phyloP scores from a whole-genome alignment of 257 asterid species.

The Jacaranda copaia region DNA sequence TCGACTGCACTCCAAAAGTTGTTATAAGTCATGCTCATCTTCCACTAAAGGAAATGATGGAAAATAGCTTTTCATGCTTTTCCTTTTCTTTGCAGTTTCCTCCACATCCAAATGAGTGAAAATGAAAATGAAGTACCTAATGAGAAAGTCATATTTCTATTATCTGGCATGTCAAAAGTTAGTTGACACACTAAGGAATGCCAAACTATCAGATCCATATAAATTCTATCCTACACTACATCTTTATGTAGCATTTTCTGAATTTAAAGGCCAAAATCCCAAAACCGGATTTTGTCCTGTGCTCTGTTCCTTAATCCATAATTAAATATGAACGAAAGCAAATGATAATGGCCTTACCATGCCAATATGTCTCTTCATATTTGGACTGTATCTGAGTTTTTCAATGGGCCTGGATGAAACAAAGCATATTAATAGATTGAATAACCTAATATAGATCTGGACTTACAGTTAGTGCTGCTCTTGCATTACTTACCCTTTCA shows the following conservation, averaged over 20 bases:
- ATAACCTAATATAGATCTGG: slow-evolving; percentile 9
- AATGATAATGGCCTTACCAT: slow-evolving; percentile 67
- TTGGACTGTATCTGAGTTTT: slow-evolving; percentile 84
- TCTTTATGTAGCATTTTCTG: not conserved
- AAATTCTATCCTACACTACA: not conserved
- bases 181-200: not conserved
- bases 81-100: not conserved
- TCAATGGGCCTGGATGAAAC: slow-evolving; percentile 80
- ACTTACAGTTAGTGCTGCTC: slow-evolving; percentile 14
- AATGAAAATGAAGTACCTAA: not conserved
- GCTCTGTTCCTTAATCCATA: slow-evolving; percentile 1
- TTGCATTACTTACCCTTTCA: slow-evolving; percentile 78
- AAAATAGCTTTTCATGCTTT: not conserved
- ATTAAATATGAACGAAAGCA: slow-evolving; percentile 18
- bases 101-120: not conserved
- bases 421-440: slow-evolving; percentile 29
- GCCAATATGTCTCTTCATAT: slow-evolving; percentile 97
- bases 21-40: not conserved
- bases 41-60: not conserved
- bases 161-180: not conserved
- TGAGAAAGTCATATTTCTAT: not conserved
- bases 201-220: slow-evolving; percentile 1
- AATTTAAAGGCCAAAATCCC: slow-evolving; percentile 5
- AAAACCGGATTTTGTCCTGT: slow-evolving; percentile 13
- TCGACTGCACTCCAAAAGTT: not conserved